Evolutionary conservation across 371 early-diverging fungal species (phyloP).

Genomic region (Blakeslea trispora): DNA sequence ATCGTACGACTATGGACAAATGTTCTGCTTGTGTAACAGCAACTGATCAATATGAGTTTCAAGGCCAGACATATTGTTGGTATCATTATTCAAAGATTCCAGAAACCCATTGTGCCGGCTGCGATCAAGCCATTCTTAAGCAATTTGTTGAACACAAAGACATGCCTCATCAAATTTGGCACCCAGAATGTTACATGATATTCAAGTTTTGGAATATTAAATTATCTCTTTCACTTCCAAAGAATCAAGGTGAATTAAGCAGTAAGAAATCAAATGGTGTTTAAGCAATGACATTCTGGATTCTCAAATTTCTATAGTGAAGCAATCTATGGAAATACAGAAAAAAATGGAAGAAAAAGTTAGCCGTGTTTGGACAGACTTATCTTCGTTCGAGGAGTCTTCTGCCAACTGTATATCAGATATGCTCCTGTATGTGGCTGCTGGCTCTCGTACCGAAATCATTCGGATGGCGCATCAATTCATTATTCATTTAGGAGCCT

Average conservation of each 20-base stretch:
- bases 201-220: slow-evolving; percentile 79
- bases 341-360: slow-evolving; percentile 71
- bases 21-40: slow-evolving; percentile 21
- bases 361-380: slow-evolving; percentile 85
- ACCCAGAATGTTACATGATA: slow-evolving; percentile 98
- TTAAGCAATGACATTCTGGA: background rate
- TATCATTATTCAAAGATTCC: slow-evolving; percentile 85
- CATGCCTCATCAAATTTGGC: slow-evolving; percentile 85
- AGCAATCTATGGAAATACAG: slow-evolving; percentile 47
- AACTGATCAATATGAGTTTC: slow-evolving; percentile 81
- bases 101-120: slow-evolving; percentile 92
- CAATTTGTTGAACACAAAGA: slow-evolving; percentile 88
- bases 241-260: background rate
- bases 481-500: slow-evolving; percentile 86
- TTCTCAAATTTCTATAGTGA: background rate
- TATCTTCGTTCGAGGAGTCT: slow-evolving; percentile 95
- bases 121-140: slow-evolving; percentile 88
- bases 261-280: slow-evolving; percentile 4
- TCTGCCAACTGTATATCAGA: slow-evolving; percentile 95
- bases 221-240: slow-evolving; percentile 33
- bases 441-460: slow-evolving; percentile 79
- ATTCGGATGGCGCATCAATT: slow-evolving; percentile 87
- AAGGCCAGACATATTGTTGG: slow-evolving; percentile 86
- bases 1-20: slow-evolving; percentile 14
- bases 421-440: slow-evolving; percentile 92